Evolutionary conservation across 2,329 filamentous ascomycete genomes (phyloP), one percentile per base, ranked within the genome.

Genomic region (Calonectria henricotiae): DNA sequence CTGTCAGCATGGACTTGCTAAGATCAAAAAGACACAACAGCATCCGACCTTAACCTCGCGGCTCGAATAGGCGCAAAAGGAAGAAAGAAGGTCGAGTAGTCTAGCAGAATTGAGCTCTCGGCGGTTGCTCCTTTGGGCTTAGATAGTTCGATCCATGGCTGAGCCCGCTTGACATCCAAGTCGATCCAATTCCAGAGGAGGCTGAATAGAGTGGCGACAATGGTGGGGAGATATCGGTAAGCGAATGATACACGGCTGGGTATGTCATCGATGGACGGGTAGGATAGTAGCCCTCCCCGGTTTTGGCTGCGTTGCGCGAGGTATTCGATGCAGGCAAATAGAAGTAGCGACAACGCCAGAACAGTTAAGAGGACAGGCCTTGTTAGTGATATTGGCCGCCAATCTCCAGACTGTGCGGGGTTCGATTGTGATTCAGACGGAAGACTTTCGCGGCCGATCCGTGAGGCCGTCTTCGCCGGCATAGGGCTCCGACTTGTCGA

Each of bases 121-220:
- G 51, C 51, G 12, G 20, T 17, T 11, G 51, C 51, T 4, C 51
- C 51, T 5, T 20, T 58, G 13, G 51, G 13, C 20, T 27, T 58
- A 2, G 51, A 58, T 17, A 58, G 20, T 27, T 58, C 51, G 11
- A 58, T 58, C 51, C 51, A 58, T 39, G 51, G 51, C 12, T 58
- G 51, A 13, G 17, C 51, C 17, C 51, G 51, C 20, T 58, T 58
- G 6, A 58, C 35, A 17, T 58, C 51, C 12, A 58, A 15, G 51
- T 58, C 51, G 3, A 58, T 58, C 51, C 51, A 58, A 39, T 58
- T 58, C 51, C 51, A 58, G 5, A 58, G 20, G 15, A 58, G 51
- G 6, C 51, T 58, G 20, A 58, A 58, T 9, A 58, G 25, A 17
- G 51, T 58, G 20, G 51, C 51, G 11, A 58, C 11, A 6, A 58